Conservation (phyloP, 2,329 filamentous ascomycete genomes). For the Annulohypoxylon truncatum region DNA sequence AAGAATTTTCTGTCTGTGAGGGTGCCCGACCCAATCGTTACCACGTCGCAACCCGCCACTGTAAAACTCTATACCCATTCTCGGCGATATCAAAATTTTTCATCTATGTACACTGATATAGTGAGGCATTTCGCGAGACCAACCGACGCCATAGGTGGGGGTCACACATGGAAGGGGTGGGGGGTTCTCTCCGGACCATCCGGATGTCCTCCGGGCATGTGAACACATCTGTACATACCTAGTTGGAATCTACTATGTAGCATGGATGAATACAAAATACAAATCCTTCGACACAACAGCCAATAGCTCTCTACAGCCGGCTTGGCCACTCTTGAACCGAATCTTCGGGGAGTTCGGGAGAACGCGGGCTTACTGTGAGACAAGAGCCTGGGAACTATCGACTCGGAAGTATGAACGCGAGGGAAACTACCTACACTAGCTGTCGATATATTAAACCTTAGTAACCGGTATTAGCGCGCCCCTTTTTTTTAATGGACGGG, state of each 20-base stretch:
- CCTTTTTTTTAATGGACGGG: not conserved
- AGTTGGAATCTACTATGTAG: not conserved
- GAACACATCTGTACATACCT: too few relatives aligned
- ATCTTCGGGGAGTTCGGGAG: not conserved
- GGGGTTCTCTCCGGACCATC: conserved; percentile 1
- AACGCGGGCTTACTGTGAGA: conserved; percentile 3
- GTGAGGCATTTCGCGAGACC: conserved; percentile 19
- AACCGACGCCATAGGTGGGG: conserved; percentile 9
- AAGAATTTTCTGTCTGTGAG: not conserved
- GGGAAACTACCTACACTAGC: not conserved
- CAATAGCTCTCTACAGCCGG: conserved; percentile 3
- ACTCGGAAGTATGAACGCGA: not conserved
- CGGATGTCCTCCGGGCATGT: not conserved
- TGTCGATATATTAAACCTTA: not conserved
- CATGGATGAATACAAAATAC: not conserved
- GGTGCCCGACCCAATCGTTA: not conserved
- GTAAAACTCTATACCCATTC: not conserved
- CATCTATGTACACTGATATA: not conserved
- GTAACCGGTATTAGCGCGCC: not conserved
- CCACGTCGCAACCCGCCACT: not conserved
- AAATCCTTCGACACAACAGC: not conserved
- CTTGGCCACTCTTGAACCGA: conserved; percentile 4
- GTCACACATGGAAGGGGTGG: not conserved
- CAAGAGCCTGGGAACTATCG: not conserved
- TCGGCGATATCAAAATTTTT: not conserved